Evolutionary conservation across 192 early-diverging fungal species (phyloP).

Genomic region (Geranomyces variabilis): DNA sequence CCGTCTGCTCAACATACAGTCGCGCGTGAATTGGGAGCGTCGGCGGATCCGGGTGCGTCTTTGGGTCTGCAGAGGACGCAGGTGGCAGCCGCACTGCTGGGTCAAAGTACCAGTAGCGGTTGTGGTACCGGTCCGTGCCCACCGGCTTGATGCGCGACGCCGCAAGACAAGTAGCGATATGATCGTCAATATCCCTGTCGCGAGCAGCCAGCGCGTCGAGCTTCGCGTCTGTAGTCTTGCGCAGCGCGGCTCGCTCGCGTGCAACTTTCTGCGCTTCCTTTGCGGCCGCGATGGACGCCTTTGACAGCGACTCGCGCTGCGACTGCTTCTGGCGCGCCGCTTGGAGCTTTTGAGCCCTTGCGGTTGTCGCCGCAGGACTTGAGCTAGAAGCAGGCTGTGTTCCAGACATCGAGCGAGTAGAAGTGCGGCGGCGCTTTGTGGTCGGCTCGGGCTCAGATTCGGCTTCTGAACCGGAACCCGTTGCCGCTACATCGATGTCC

Average conservation of each 20-base stretch:
- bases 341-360: constrained; percentile 13
- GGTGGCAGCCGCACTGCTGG: constrained; percentile 62
- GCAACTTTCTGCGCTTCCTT: constrained; percentile 9
- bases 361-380: background rate
- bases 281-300: background rate
- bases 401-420: no score
- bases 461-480: no score
- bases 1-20: constrained; percentile 57
- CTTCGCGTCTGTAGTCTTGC: constrained; percentile 53
- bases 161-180: constrained; percentile 60
- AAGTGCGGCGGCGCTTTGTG: no score
- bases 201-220: constrained; percentile 55
- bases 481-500: no score
- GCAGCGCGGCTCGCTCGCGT: background rate
- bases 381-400: no score
- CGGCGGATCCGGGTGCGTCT: constrained; percentile 9
- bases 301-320: background rate
- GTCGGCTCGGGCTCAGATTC: no score
- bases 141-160: constrained; percentile 73
- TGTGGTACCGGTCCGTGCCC: constrained; percentile 83
- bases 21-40: constrained; percentile 23
- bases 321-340: background rate
- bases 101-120: constrained; percentile 92
- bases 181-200: constrained; percentile 72
- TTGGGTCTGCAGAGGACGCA: constrained; percentile 37